Evolutionary conservation across 164 flowering plant species (phyloP).

Genomic region (Sextonia rubra): DNA sequence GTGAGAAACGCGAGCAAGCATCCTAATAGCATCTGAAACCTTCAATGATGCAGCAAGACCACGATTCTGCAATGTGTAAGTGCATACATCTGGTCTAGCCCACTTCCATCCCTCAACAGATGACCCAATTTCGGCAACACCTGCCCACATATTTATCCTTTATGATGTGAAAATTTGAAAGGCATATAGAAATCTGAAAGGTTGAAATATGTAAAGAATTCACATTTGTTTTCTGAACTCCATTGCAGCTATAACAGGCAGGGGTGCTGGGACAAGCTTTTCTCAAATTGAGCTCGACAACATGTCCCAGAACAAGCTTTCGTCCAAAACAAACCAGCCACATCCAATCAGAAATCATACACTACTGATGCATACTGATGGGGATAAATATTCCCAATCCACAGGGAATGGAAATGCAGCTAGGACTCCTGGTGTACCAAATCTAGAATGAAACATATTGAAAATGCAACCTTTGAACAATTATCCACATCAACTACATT

Average conservation of each 20-base stretch:
- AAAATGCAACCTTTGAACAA: neutral
- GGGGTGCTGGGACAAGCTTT: no score
- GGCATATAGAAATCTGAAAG: neutral
- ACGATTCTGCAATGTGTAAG: constrained; percentile 48
- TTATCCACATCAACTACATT: no score
- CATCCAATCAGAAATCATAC: no score
- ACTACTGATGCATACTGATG: no score
- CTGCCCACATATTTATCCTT: constrained; percentile 18
- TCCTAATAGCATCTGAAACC: constrained; percentile 81
- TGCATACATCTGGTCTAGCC: constrained; percentile 75
- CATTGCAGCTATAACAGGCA: no score
- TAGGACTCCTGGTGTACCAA: no score
- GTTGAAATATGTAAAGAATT: neutral
- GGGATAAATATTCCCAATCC: no score
- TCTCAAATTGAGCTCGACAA: no score
- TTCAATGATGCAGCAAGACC: constrained; percentile 87
- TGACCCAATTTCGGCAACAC: constrained; percentile 26
- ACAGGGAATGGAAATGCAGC: neutral
- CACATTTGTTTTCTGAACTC: neutral
- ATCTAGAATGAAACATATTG: neutral
- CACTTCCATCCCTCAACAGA: constrained; percentile 71
- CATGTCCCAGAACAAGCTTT: no score
- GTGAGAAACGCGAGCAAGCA: constrained; percentile 53
- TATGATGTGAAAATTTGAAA: neutral
- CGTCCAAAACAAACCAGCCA: no score